Conservation (phyloP, 345 rosid species). For the Populus simonii region DNA sequence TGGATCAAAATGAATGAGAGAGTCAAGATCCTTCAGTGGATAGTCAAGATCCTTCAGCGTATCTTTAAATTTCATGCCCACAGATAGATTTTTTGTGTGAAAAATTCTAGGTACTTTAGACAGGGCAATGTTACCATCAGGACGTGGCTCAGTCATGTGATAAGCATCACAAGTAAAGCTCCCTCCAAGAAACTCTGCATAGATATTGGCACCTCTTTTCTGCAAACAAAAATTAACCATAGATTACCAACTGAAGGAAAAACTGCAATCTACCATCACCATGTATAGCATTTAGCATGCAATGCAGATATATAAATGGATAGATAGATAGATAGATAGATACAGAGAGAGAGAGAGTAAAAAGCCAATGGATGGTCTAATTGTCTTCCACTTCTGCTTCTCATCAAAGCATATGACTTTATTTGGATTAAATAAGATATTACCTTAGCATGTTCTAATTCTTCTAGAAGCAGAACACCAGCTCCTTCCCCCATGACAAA, state of each 20-base stretch:
- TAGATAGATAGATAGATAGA: neutral
- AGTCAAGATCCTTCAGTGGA: neutral
- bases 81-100: neutral
- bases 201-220: conserved; percentile 86
- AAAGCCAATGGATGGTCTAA: neutral
- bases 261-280: neutral
- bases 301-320: neutral
- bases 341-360: neutral
- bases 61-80: neutral
- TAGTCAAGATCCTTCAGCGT: neutral
- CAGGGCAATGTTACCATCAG: conserved; percentile 58
- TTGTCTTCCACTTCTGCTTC: neutral
- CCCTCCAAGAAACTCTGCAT: conserved; percentile 95
- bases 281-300: neutral
- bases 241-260: neutral
- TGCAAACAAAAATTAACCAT: conserved; percentile 20
- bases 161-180: conserved; percentile 93
- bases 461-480: conserved; percentile 92
- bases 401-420: neutral
- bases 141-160: conserved; percentile 94
- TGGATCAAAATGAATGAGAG: neutral
- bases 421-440: neutral
- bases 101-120: conserved; percentile 1
- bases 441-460: conserved; percentile 98
- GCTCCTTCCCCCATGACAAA: conserved; percentile 99